phyloP scores from a whole-genome alignment of 176 grass and related monocot genomes.

The Musa itinerans region DNA sequence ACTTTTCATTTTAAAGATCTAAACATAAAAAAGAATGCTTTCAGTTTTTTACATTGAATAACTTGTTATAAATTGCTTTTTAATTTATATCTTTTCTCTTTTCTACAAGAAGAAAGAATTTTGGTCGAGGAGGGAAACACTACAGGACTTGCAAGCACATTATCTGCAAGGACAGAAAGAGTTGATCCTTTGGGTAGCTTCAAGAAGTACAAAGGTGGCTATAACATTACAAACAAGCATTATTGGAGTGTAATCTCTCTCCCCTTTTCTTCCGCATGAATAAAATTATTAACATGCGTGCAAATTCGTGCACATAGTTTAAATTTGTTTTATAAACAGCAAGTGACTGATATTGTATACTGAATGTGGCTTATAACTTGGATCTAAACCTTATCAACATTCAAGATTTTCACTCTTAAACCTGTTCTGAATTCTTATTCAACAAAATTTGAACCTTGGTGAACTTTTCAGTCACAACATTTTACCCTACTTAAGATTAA shows the following conservation, averaged over 20 bases:
- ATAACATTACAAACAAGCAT: slow-evolving; percentile 74
- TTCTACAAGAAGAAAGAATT: slow-evolving; percentile 19
- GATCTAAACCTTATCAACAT: too few relatives aligned
- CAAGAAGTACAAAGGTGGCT: slow-evolving; percentile 72
- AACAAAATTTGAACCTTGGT: too few relatives aligned
- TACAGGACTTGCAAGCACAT: slow-evolving; percentile 17
- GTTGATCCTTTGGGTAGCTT: slow-evolving; percentile 60
- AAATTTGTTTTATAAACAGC: neutral
- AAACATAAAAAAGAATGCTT: neutral
- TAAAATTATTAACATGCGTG: neutral
- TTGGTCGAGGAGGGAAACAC: slow-evolving; percentile 23
- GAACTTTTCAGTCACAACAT: too few relatives aligned
- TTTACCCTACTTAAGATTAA: too few relatives aligned
- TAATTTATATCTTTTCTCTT: slow-evolving; percentile 15
- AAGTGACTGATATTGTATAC: too few relatives aligned
- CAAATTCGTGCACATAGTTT: neutral
- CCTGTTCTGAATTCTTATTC: too few relatives aligned
- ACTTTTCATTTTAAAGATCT: too few relatives aligned
- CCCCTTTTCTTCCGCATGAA: slow-evolving; percentile 10
- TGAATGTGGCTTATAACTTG: too few relatives aligned
- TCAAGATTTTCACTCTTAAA: too few relatives aligned
- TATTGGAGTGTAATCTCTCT: slow-evolving; percentile 89
- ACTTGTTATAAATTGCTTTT: slow-evolving; percentile 1
- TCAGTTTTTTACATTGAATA: neutral
- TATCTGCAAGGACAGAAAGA: slow-evolving; percentile 46